Percentiles rank a stretch among this genome's conserved stretches.
Conservation (phyloP, 129 eudicot species). For the Arctium minus region DNA sequence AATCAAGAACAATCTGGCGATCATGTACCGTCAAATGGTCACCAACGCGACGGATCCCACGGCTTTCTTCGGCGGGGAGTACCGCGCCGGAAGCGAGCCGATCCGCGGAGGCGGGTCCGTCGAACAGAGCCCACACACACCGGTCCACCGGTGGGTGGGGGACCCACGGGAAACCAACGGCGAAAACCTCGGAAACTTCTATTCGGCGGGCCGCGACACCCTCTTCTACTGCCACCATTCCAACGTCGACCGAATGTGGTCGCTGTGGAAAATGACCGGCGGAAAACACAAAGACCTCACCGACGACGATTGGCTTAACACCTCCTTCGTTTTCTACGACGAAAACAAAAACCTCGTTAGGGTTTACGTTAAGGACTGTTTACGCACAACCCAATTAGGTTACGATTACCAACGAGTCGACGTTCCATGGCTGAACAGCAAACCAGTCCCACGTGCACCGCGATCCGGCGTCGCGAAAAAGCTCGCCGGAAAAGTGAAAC, state of each 20-base stretch:
- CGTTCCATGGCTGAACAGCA: slow-evolving; percentile 45
- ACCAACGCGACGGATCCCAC: slow-evolving; percentile 21
- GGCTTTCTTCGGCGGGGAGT: slow-evolving; percentile 35
- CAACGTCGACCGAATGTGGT: slow-evolving; percentile 54
- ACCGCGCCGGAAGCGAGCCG: slow-evolving; percentile 27
- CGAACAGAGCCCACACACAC: slow-evolving; percentile 38
- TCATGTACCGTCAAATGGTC: slow-evolving; percentile 48
- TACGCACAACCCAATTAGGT: slow-evolving; percentile 37
- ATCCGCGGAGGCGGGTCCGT: slow-evolving; percentile 33
- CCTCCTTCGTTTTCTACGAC: slow-evolving; percentile 46
- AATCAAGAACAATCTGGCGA: slow-evolving; percentile 24
- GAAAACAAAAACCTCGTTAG: slow-evolving; percentile 49
- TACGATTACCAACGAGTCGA: slow-evolving; percentile 40
- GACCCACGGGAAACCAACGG: slow-evolving; percentile 33
- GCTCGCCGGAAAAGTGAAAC: slow-evolving; percentile 17
- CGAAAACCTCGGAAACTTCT: slow-evolving; percentile 45
- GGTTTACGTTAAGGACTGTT: slow-evolving; percentile 40
- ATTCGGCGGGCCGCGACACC: slow-evolving; percentile 47
- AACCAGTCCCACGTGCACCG: slow-evolving; percentile 41
- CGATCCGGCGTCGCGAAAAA: slow-evolving; percentile 17
- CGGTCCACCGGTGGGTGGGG: slow-evolving; percentile 41
- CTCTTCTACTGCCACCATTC: slow-evolving; percentile 47
- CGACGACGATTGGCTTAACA: slow-evolving; percentile 45
- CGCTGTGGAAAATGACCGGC: slow-evolving; percentile 32
- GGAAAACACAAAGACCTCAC: slow-evolving; percentile 30